Evolutionary conservation across 139 green algal genomes (phyloP).

Genomic region (Haematococcus sp.): DNA sequence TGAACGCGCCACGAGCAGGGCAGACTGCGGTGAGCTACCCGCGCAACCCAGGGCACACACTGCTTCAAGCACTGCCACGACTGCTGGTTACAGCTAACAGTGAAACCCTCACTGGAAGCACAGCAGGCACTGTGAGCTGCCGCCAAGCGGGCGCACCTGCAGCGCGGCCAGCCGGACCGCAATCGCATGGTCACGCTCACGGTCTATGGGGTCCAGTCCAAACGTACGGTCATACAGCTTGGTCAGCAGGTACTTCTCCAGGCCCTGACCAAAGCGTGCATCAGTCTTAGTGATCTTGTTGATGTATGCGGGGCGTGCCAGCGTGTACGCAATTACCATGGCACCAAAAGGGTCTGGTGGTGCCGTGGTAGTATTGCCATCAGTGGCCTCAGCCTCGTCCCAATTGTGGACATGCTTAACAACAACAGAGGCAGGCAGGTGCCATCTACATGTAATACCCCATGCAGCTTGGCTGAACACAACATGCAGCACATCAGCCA

Average conservation of each 20-base stretch:
- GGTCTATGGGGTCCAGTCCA: slow-evolving; percentile 57
- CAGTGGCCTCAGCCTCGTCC: too few species aligned
- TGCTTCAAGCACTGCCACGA: not conserved
- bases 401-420: not conserved
- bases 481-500: too few species aligned
- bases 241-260: slow-evolving; percentile 98
- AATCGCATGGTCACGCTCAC: slow-evolving; percentile 76
- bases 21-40: not conserved
- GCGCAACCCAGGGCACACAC: not conserved
- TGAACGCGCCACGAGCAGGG: not conserved
- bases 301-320: not conserved
- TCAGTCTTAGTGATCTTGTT: not conserved
- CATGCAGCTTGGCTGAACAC: too few species aligned
- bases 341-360: not conserved
- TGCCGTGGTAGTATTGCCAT: too few species aligned
- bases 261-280: slow-evolving; percentile 66
- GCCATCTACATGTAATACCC: too few species aligned
- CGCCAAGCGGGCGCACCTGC: slow-evolving; percentile 20
- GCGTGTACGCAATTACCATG: not conserved
- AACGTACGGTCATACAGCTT: slow-evolving; percentile 91
- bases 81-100: too few species aligned
- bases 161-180: slow-evolving; percentile 53
- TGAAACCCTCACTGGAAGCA: too few species aligned
- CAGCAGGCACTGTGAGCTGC: too few species aligned
- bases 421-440: too few species aligned